phyloP scores from a whole-genome alignment of 768 basidiomycete species.

The Phaffia tasmanica region DNA sequence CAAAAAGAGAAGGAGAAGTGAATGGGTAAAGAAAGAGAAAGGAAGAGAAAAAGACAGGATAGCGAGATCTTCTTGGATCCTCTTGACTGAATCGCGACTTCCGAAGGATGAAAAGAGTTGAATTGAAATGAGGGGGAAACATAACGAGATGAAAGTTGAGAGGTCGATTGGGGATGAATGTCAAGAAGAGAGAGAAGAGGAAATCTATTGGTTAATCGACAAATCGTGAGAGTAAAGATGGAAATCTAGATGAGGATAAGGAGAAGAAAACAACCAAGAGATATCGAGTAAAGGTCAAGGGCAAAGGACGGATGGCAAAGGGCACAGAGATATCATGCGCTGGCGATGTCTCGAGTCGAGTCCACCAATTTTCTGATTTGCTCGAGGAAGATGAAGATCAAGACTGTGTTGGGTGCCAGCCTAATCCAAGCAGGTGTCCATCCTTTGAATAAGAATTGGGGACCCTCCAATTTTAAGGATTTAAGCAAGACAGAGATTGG shows the following conservation, averaged over 20 bases:
- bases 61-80: not conserved
- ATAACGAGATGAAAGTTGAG: not conserved
- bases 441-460: conserved; percentile 87
- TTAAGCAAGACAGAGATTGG: conserved; percentile 54
- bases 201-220: not conserved
- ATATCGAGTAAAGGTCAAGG: not conserved
- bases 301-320: not conserved
- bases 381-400: conserved; percentile 75
- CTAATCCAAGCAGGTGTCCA: conserved; percentile 72
- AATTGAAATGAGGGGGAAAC: not conserved
- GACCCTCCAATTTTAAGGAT: conserved; percentile 60
- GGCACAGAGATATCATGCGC: not conserved
- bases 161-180: not conserved
- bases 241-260: not conserved
- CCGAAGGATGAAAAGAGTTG: not conserved
- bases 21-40: not conserved
- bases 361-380: conserved; percentile 16
- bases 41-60: not conserved
- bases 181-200: not conserved
- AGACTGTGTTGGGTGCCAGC: conserved; percentile 52
- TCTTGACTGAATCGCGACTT: conserved; percentile 13
- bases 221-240: not conserved
- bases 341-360: not conserved
- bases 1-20: not conserved
- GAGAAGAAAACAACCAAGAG: not conserved